Conservation (phyloP, 768 basidiomycete genomes). For the Amanita fuliginea region DNA sequence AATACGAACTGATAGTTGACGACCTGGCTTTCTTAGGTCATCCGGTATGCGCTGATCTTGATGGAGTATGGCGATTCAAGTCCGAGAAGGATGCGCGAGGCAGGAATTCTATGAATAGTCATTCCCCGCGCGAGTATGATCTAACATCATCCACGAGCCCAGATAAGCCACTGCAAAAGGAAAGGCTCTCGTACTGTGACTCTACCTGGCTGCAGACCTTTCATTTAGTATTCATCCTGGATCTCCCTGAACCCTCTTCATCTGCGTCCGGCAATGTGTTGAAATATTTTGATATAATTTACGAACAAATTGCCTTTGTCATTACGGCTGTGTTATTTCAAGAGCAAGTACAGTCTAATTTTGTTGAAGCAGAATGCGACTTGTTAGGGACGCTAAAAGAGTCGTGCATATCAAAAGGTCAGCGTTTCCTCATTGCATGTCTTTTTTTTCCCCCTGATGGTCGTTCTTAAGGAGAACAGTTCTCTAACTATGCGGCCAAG, state of each 20-base stretch:
- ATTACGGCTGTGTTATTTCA: conserved; percentile 88
- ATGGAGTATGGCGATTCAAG: conserved; percentile 68
- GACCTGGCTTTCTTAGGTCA: conserved; percentile 91
- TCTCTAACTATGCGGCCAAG: conserved; percentile 40
- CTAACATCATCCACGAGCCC: conserved; percentile 16
- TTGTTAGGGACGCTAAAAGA: conserved; percentile 62
- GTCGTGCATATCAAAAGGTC: conserved; percentile 54
- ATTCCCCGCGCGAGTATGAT: conserved; percentile 22
- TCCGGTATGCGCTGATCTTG: conserved; percentile 72
- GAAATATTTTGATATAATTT: conserved; percentile 79
- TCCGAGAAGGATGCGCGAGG: conserved; percentile 50
- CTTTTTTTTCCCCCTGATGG: conserved; percentile 7
- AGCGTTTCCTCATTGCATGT: neutral
- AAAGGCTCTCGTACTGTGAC: conserved; percentile 19
- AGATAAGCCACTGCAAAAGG: conserved; percentile 19
- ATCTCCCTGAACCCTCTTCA: conserved; percentile 84
- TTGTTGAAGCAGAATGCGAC: conserved; percentile 77
- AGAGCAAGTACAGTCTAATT: conserved; percentile 80
- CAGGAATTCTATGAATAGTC: conserved; percentile 35
- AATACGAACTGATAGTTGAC: conserved; percentile 88
- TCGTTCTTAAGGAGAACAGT: conserved; percentile 41
- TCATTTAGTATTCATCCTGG: conserved; percentile 79
- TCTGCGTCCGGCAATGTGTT: conserved; percentile 66
- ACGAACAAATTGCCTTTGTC: conserved; percentile 82
- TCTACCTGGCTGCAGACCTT: conserved; percentile 62